Evolutionary conservation across 2,329 filamentous ascomycete genomes (phyloP), one percentile per base, ranked within the genome.

Genomic region (Elsinoe batatas): DNA sequence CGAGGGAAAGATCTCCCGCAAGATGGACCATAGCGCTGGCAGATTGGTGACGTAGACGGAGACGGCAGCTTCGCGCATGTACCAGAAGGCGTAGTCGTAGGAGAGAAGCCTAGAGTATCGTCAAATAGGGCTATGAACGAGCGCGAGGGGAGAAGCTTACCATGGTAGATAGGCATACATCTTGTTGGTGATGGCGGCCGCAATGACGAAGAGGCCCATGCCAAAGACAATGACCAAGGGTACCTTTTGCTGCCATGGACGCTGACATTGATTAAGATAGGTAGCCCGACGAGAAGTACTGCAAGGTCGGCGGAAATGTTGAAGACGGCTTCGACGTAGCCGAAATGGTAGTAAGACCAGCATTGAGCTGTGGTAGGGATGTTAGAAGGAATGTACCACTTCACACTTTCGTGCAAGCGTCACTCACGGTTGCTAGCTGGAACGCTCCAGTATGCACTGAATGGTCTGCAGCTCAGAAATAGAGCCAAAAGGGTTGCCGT

Each of bases 161-260:
- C 47, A 33, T 2, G 56, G 56, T 5, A 56, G 33, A 30, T 51
- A 58, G 33, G 57, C 56, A 42, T 58, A 61, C 17, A 61, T 40
- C 22, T 61, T 61, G 38, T 57, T 61, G n/a, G 54, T 35, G 40
- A 61, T 37, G 15, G 59, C 59, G 22, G 59, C 58, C 12, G 56
- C 43, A 17, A 61, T 61, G 53, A 61, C 58, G 36, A 58, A 57
- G 20, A 59, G 49, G 20, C 59, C 59, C 56, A 59, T 56, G 18
- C 58, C 57, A 40, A 59, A 59, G 46, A 59, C 36, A n/a, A 36
- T 40, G n/a, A 59, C 40, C n/a, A 59, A 12, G 0, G 56, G 56
- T 4, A 43, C 56, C 22, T 59, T 59, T 44, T 61, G 59, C 22
- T 53, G 50, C 56, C 46, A 54, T 6, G 59, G 59, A 13, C 60